Base-by-base conservation (phyloP, 805 yeast genomes). In the Candida ulmi region DNA sequence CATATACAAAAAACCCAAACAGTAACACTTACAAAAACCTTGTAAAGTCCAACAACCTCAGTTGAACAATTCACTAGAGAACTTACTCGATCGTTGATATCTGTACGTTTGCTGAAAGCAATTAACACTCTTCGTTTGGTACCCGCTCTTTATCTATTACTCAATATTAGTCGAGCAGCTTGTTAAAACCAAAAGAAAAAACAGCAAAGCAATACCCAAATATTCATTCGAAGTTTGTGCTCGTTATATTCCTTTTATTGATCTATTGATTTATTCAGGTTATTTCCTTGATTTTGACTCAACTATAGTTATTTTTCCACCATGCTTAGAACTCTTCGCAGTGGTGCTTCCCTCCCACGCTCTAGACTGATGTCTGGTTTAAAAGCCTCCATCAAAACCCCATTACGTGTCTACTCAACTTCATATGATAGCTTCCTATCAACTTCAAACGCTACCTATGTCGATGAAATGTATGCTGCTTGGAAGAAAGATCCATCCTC, bases 401-500 rank as follows among this genome's bases (percentile, higher is more conserved):
- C 36, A 18, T 40, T 40, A 31, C 46, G 49, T 33, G 40, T 29
- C 28, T 47, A 48, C 39, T 46, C 49, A 33, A 38, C 48, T 19
- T 38, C 51, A 15, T 36, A 44, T 9, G 99, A 93, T 66, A 73
- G 79, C 31, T 93, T 93, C 64, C 67, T 90, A 51, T 85, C 84
- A 51, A 78, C 93, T 44, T 78, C 80, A 61, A 86, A 86, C 64
- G 93, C 96, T 47, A 80, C 80, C 56, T 93, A 93, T 65, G 85
- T 93, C 54, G 99, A 93, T 65, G 97, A 93, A 70, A 93, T 93
- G 99, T 93, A 88, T 66, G 78, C 78, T 48, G 90, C 95, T 37
- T 93, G 98, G 98, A 75, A 78, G 57, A 64, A 78, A 48, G 99
- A 93, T 62, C 99, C 98, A 24, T 47, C 70, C 33, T 79, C 91